Conservation (phyloP, 2,329 filamentous ascomycete species). For the Tolypocladium cylindrosporum region DNA sequence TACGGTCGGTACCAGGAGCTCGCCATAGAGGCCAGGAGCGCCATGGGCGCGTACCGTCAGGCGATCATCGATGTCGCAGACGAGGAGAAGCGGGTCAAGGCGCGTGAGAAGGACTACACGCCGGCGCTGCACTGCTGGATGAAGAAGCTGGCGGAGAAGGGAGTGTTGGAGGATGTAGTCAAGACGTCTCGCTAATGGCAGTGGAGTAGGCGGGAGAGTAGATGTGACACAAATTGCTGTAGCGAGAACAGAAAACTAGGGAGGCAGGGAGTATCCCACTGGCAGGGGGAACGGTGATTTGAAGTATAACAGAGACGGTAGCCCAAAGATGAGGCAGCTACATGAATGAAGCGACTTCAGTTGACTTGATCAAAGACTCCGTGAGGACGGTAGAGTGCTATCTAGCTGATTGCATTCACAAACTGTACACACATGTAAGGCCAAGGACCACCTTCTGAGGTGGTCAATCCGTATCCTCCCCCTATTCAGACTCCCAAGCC, state of each 20-base stretch:
- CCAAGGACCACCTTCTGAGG: background rate
- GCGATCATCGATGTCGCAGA: conserved; percentile 35
- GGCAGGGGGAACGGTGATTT: background rate
- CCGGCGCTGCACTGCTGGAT: conserved; percentile 61
- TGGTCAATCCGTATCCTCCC: background rate
- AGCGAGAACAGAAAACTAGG: background rate
- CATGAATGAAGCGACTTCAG: background rate
- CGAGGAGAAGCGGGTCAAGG: conserved; percentile 41
- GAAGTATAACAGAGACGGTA: background rate
- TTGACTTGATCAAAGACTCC: background rate
- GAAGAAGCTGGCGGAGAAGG: conserved; percentile 56
- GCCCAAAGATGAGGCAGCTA: background rate
- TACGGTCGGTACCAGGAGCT: conserved; percentile 28
- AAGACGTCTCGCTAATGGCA: conserved; percentile 9
- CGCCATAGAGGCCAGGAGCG: conserved; percentile 26
- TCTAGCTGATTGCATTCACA: background rate
- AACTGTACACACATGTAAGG: background rate
- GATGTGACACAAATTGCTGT: background rate
- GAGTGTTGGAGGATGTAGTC: conserved; percentile 39
- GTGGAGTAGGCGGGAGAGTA: background rate
- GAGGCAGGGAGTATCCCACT: background rate
- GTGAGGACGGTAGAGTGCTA: background rate
- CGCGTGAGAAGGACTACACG: conserved; percentile 57
- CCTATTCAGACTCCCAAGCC: background rate
- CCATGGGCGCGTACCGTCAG: conserved; percentile 35